Evolutionary conservation across 2,329 filamentous ascomycete species (phyloP), one percentile per base, ranked within the genome.

Genomic region (Seiridium unicorne): DNA sequence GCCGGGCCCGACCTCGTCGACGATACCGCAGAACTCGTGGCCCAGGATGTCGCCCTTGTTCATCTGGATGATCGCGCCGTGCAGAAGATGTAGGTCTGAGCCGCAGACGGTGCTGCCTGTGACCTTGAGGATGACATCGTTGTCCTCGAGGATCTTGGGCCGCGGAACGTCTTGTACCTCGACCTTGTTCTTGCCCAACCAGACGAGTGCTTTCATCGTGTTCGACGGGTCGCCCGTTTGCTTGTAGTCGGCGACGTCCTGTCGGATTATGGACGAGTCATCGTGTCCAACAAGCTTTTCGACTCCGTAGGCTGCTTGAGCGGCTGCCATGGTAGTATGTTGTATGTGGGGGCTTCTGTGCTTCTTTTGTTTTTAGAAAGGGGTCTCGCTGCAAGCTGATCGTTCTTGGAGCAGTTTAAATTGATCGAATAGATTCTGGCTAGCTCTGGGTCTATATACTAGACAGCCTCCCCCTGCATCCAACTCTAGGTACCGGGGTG

Each of bases 121-220:
- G 40, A 96, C 84, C 70, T 89, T 92, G 65, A 95, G 79, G 61
- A 96, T 92, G 9, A 93, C 91, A 70, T 96, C 92, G 56, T 79
- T 78, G 48, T 86, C 82, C 72, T 95, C 91, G 34, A 94, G 73
- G 36, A 95, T 81, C 67, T 83, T 87, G 2, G 92, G 92, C 66
- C 87, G 89, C 0, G 89, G 84, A 4, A 85, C 84, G 40, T 92
- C 84, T 54, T 83, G 77, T 18, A 96, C 79, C 69, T 90, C 76
- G 51, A 96, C 91, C 36, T 80, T 85, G 69, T 93, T 91, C 79
- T 94, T 95, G 57, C 90, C 90, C 74, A 89, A 86, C 92, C 92
- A 96, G 2, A 84, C 84, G 11, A 96, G 76, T 0, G 92, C 93
- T 73, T 91, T 89, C 90, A 96, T 95, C 13, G 76, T 89, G 67